Evolutionary conservation across 2,329 filamentous ascomycete genomes (phyloP).

Genomic region (Epichloe glyceriae): DNA sequence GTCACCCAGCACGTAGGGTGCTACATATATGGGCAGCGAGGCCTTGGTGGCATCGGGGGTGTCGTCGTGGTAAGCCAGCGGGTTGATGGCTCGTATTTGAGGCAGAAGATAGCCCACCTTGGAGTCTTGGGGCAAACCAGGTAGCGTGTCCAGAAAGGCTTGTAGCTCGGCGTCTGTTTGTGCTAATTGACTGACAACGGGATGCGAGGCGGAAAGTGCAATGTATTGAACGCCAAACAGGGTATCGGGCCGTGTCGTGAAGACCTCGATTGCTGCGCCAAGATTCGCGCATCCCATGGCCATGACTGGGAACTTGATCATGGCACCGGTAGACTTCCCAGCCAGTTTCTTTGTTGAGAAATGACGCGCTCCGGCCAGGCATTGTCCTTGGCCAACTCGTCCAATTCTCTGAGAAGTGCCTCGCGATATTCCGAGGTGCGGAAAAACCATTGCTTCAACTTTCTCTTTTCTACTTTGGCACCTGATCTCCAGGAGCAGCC

Average conservation of each 20-base stretch:
- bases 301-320: constrained; percentile 55
- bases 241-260: constrained; percentile 76
- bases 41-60: constrained; percentile 38
- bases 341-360: constrained; percentile 77
- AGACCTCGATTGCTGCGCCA: constrained; percentile 50
- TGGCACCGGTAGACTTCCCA: constrained; percentile 63
- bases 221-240: constrained; percentile 80
- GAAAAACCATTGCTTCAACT: constrained; percentile 82
- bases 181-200: constrained; percentile 50
- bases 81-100: constrained; percentile 49
- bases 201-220: constrained; percentile 62
- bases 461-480: constrained; percentile 66
- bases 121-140: constrained; percentile 38
- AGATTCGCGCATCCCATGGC: constrained; percentile 27
- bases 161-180: constrained; percentile 47
- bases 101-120: constrained; percentile 57
- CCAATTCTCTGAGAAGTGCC: constrained; percentile 56
- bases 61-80: constrained; percentile 43
- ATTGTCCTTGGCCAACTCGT: constrained; percentile 46
- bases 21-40: constrained; percentile 63
- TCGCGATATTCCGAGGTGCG: constrained; percentile 71
- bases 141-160: constrained; percentile 53
- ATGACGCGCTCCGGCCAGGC: constrained; percentile 76
- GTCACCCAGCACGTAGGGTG: constrained; percentile 73
- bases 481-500: constrained; percentile 81